phyloP scores from a whole-genome alignment of 164 flowering plant genomes.

The Nymphaea thermarum region DNA sequence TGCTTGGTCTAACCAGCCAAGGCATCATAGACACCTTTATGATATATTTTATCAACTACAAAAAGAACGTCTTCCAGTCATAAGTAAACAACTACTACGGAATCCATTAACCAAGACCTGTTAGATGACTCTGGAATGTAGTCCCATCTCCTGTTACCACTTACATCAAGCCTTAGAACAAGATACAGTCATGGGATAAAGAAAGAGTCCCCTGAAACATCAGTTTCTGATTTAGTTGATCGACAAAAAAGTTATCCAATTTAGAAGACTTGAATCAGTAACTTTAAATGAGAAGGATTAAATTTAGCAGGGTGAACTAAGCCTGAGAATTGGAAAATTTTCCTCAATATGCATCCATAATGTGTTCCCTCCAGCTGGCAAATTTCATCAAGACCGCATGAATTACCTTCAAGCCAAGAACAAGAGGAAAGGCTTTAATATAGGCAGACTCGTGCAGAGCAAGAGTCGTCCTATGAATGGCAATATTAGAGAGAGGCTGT shows the following conservation, averaged over 20 bases:
- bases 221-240: neutral
- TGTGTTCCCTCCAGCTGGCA: neutral
- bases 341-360: neutral
- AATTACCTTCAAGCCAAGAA: constrained; percentile 51
- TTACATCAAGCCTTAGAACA: neutral
- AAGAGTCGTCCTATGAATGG: constrained; percentile 35
- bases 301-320: neutral
- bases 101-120: too few species aligned
- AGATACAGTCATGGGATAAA: neutral
- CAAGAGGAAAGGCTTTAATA: constrained; percentile 48
- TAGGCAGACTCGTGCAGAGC: constrained; percentile 34
- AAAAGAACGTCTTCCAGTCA: too few species aligned
- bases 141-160: neutral
- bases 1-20: too few species aligned
- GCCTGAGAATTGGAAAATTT: neutral
- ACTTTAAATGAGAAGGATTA: too few species aligned
- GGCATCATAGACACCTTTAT: too few species aligned
- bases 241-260: neutral
- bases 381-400: neutral
- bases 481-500: constrained; percentile 59
- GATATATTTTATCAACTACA: too few species aligned
- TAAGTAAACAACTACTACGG: too few species aligned
- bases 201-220: neutral
- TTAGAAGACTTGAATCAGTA: neutral
- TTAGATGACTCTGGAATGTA: too few species aligned